Base-by-base conservation (phyloP, 73 alveolate species). In the Vitrella brassicaformis region DNA sequence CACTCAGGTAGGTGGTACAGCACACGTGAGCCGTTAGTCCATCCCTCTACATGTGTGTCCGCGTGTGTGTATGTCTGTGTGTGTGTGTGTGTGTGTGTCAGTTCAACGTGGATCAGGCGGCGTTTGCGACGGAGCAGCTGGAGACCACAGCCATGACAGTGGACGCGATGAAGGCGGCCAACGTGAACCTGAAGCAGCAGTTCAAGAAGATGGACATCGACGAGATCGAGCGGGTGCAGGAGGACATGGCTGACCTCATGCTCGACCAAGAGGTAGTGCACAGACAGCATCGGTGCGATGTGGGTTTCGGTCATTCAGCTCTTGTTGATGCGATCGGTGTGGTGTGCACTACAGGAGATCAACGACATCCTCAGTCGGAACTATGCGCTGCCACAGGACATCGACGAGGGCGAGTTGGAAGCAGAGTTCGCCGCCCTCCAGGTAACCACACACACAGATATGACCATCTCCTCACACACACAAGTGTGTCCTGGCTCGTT, bases 201-300 rank as follows among this genome's bases (percentile, higher is more conserved):
- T 81, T 80, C 89, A 71, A 69, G 31, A 86, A 86, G 71, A 46
- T 86, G 47, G 73, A 86, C 83, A 66, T 81, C 77, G 81, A 86
- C 67, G 47, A 86, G 47, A 31, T 86, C 70, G 92, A 86, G 71
- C 87, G 82, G 69, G 64, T 86, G 79, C 78, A 67, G 67, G 92
- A 86, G 32, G 87, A 86, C 75, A 71, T 86, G 71, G 87, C 86
- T 4, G 92, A 86, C 73, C 46, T 86, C 84, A 86, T 86, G 92
- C 87, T 88, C 29, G 92, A 86, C 72, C 84, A 86, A 69, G 84
- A 86, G 79, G n/a, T n/a, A n/a, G n/a, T n/a, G n/a, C n/a, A n/a
- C n/a, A n/a, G n/a, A n/a, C n/a, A n/a, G n/a, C n/a, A n/a, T n/a
- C n/a, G n/a, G n/a, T n/a, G n/a, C n/a, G n/a, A n/a, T n/a, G n/a